Evolutionary conservation across 345 rosid species (phyloP).

Genomic region (Turnera subulata): DNA sequence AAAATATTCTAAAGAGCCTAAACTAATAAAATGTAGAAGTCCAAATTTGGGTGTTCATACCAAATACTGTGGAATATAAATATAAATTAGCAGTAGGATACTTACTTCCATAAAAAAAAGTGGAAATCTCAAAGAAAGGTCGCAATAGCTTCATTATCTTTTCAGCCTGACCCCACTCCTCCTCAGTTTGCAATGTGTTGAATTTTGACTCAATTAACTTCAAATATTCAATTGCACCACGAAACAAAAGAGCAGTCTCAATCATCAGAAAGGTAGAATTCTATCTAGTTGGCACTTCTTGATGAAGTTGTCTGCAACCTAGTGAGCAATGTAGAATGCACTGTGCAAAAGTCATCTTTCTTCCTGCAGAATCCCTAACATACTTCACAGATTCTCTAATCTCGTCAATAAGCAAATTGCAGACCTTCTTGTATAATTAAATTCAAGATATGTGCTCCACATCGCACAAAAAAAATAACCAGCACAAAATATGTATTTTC

Average conservation of each 20-base stretch:
- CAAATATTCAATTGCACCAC: background rate
- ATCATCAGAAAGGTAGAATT: conserved; percentile 13
- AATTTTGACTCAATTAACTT: conserved; percentile 4
- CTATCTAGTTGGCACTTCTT: conserved; percentile 12
- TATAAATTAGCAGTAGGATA: background rate
- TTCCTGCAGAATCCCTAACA: background rate
- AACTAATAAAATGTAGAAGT: no score
- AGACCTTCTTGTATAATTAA: background rate
- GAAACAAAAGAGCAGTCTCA: background rate
- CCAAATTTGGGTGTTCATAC: no score
- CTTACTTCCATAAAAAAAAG: background rate
- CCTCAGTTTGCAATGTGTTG: background rate
- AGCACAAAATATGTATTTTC: background rate
- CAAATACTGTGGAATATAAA: no score
- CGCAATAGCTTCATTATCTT: background rate
- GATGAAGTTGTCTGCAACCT: background rate
- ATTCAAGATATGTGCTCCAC: background rate
- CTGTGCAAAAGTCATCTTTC: background rate
- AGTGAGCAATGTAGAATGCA: background rate
- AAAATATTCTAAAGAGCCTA: no score
- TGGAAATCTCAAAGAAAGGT: background rate
- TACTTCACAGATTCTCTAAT: background rate
- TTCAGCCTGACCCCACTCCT: background rate
- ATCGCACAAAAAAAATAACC: background rate
- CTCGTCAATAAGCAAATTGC: background rate